Base-by-base conservation (phyloP, 2,329 filamentous ascomycete genomes). In the Ilyonectria destructans region DNA sequence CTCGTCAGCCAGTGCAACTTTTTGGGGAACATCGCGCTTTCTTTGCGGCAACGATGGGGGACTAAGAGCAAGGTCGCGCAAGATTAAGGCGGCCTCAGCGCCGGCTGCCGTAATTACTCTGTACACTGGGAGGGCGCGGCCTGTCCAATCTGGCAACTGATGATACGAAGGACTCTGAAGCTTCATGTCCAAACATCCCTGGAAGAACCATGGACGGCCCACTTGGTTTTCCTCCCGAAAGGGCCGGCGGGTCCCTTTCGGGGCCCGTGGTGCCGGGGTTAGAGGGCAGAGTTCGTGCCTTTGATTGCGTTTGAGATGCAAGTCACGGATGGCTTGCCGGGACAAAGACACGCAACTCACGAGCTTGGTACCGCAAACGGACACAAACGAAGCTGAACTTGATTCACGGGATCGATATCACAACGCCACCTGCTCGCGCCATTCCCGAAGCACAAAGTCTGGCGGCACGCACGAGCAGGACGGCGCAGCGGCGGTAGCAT, bases 121-220 rank as follows among this genome's bases (percentile, higher is more conserved):
- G 29, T 55, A 40, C 37, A 21, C n/a, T 21, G 48, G 52, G 33
- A 40, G 37, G 45, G 12, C 52, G 46, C 40, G 35, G 54, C 19
- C 19, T 54, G 62, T 21, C 51, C 31, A 54, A 54, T 54, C 51
- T 35, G 48, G 31, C 51, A 19, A 37, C 31, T 19, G 49, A 56
- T 31, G 17, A 46, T 59, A 51, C 60, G 51, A 56, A 60, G 43
- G 54, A 19, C 31, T 59, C 37, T 46, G 35, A 15, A 56, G 54
- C 43, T 35, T 31, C 26, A 21, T 29, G 5, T 31, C 52, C 19
- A 33, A 62, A 15, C 48, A 56, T 57, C 52, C 62, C 31, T 45
- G 37, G 29, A 52, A 46, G 62, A 58, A 59, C 55, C 37, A 65
- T 54, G 49, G 33, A 21, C 12, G 62, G 56, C 55, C 62, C 62